Percentiles rank a stretch among this genome's conserved stretches.
Evolutionary conservation across 2,329 filamentous ascomycete species (phyloP).

Genomic region (Metarhizium humberi): DNA sequence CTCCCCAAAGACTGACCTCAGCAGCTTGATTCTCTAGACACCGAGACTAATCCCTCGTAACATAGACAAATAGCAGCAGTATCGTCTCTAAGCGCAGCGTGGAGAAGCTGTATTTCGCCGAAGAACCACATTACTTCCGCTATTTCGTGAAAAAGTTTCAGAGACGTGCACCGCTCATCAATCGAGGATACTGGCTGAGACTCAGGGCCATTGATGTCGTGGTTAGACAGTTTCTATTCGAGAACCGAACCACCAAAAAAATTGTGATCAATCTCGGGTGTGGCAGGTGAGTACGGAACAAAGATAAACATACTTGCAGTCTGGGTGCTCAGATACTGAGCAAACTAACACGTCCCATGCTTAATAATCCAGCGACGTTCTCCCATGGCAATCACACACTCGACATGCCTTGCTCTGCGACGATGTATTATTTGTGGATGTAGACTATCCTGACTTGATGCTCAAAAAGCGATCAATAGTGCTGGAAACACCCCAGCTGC

Average conservation of each 20-base stretch:
- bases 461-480: conserved; percentile 63
- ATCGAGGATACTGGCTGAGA: conserved; percentile 79
- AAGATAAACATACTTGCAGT: background rate
- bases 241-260: conserved; percentile 33
- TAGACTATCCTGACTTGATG: conserved; percentile 79
- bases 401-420: conserved; percentile 51
- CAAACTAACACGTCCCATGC: background rate
- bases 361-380: conserved; percentile 56
- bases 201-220: conserved; percentile 73
- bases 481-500: conserved; percentile 49
- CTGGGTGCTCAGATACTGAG: background rate
- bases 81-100: conserved; percentile 90
- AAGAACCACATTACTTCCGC: conserved; percentile 74
- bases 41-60: background rate
- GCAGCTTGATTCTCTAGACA: background rate
- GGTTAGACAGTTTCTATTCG: conserved; percentile 63
- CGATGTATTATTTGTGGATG: conserved; percentile 64
- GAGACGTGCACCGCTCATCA: conserved; percentile 78
- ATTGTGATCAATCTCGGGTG: conserved; percentile 83
- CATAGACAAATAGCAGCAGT: conserved; percentile 77
- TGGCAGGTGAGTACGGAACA: conserved; percentile 62
- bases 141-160: conserved; percentile 82
- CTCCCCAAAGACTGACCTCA: background rate
- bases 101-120: conserved; percentile 73
- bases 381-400: conserved; percentile 74